A percentile compares a stretch with the other conserved stretches of the same genome.
Evolutionary conservation across 805 yeast species (phyloP).

Genomic region (Kodamaea laetipori): DNA sequence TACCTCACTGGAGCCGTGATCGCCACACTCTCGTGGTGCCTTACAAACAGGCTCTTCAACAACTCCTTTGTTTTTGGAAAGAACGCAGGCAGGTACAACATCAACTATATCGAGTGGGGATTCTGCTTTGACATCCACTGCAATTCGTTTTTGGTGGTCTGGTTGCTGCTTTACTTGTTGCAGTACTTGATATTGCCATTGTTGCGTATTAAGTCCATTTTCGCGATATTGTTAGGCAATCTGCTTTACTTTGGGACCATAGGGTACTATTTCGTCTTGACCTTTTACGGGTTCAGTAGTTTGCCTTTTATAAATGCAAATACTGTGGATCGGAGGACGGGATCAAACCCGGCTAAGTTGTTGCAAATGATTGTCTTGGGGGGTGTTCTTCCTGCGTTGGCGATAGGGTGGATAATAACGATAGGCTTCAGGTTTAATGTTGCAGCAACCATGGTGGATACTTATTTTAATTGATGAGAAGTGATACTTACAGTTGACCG

Average conservation of each 20-base stretch:
- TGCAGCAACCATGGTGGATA: constrained; percentile 61
- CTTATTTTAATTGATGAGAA: constrained; percentile 37
- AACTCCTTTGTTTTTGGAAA: constrained; percentile 26
- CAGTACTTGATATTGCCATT: constrained; percentile 78
- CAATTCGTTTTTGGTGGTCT: constrained; percentile 79
- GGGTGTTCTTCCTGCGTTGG: constrained; percentile 64
- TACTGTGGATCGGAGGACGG: constrained; percentile 9
- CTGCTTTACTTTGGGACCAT: constrained; percentile 72
- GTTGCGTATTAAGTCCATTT: constrained; percentile 57
- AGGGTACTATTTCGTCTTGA: constrained; percentile 73
- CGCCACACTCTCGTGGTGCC: constrained; percentile 72
- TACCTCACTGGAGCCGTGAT: constrained; percentile 66
- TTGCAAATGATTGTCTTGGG: constrained; percentile 60
- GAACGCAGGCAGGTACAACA: constrained; percentile 24
- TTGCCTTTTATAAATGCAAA: constrained; percentile 36
- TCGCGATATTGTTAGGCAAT: constrained; percentile 76
- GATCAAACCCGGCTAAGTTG: constrained; percentile 44
- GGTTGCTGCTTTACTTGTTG: constrained; percentile 72
- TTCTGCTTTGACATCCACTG: constrained; percentile 94
- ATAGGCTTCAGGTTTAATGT: constrained; percentile 71
- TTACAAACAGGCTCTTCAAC: constrained; percentile 66
- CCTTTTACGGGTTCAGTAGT: constrained; percentile 80
- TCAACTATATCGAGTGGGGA: constrained; percentile 76
- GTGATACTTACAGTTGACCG: no score
- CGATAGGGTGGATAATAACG: constrained; percentile 56